Conservation (phyloP, 2,329 filamentous ascomycete genomes). For the Coniella lustricola region DNA sequence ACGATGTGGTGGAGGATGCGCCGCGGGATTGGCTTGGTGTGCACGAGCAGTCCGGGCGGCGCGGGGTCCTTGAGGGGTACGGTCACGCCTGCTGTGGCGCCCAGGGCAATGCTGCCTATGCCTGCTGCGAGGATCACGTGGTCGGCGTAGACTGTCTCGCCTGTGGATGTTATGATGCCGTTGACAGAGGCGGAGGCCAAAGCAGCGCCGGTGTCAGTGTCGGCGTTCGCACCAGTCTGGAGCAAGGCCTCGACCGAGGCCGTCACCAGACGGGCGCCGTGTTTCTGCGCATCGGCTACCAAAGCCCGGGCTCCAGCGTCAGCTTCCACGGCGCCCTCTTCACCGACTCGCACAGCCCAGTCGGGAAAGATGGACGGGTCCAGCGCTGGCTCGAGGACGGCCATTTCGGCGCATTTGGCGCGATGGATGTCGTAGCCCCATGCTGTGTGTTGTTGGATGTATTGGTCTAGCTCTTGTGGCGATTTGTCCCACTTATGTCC, state of each 20-base stretch:
- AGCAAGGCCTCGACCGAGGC: slow-evolving; percentile 16
- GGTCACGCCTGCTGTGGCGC: slow-evolving; percentile 19
- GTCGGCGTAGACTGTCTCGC: slow-evolving; percentile 18
- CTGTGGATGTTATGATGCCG: slow-evolving; percentile 17
- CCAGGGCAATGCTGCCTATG: slow-evolving; percentile 22
- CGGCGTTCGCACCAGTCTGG: slow-evolving; percentile 6
- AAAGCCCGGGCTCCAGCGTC: slow-evolving; percentile 20
- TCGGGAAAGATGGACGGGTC: slow-evolving; percentile 7
- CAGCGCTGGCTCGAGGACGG: slow-evolving; percentile 20
- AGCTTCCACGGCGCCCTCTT: slow-evolving; percentile 27
- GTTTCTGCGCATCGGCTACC: slow-evolving; percentile 16
- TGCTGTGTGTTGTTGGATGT: slow-evolving; percentile 17
- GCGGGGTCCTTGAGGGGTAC: slow-evolving; percentile 20
- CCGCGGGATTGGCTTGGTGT: slow-evolving; percentile 20
- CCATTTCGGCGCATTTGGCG: slow-evolving; percentile 17
- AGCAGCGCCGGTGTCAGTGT: background rate
- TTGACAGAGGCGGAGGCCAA: background rate
- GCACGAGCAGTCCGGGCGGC: slow-evolving; percentile 23
- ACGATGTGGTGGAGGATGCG: slow-evolving; percentile 20
- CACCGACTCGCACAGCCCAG: slow-evolving; percentile 45
- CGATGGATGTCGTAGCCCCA: slow-evolving; percentile 25
- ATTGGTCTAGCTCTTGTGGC: slow-evolving; percentile 20
- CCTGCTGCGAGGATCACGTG: slow-evolving; percentile 27
- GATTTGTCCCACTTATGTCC: slow-evolving; percentile 18
- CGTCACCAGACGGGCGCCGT: slow-evolving; percentile 16